phyloP scores from a whole-genome alignment of 2,329 filamentous ascomycete genomes.

The Monosporascus sp. region DNA sequence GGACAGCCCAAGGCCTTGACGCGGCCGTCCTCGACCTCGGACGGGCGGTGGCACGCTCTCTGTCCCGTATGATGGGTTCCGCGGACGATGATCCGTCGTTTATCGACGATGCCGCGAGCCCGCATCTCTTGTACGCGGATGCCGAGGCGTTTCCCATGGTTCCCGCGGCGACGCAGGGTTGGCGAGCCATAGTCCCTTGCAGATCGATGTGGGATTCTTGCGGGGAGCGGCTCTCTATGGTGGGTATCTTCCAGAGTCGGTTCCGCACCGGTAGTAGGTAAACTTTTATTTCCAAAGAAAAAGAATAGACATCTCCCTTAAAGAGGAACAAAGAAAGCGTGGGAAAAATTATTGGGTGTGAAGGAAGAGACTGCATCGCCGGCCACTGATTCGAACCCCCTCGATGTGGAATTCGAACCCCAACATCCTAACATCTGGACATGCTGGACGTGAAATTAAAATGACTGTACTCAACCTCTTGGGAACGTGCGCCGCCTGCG shows the following conservation, averaged over 20 bases:
- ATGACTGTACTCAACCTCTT: too few species aligned
- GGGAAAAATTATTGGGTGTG: too few species aligned
- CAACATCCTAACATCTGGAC: too few species aligned
- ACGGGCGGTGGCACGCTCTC: neutral
- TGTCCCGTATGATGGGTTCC: neutral
- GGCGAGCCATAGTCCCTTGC: neutral
- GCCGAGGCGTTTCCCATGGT: neutral
- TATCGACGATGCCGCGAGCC: neutral
- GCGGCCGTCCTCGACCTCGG: neutral
- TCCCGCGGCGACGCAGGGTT: neutral
- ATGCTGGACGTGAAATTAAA: too few species aligned
- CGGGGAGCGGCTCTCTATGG: neutral
- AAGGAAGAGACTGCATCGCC: too few species aligned
- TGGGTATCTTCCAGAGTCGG: neutral
- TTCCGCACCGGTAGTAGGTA: too few species aligned
- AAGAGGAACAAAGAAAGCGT: too few species aligned
- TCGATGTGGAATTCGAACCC: too few species aligned
- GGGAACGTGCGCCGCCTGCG: too few species aligned
- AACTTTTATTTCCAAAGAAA: too few species aligned
- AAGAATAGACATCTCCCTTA: too few species aligned
- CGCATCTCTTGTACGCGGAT: slow-evolving; percentile 2
- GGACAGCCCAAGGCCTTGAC: neutral
- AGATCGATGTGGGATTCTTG: neutral
- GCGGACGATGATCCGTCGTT: neutral
- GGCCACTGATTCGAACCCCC: too few species aligned